phyloP scores from a whole-genome alignment of 129 eudicot species.

The carrot (Daucus carota) region DNA sequence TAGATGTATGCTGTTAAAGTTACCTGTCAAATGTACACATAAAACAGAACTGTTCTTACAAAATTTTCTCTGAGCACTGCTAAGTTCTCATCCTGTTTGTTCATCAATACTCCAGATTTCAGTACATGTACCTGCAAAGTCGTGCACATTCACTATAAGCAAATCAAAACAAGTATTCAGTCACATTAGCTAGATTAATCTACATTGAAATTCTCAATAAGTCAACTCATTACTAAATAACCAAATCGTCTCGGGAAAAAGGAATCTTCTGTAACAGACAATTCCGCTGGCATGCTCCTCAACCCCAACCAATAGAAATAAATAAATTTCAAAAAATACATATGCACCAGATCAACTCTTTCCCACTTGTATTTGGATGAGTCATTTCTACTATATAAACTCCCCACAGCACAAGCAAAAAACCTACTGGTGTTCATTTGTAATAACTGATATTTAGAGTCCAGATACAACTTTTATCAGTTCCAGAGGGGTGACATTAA shows the following conservation, averaged over 20 bases:
- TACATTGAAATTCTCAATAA: not conserved
- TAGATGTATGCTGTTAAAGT: not conserved
- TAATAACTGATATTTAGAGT: not conserved
- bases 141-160: not conserved
- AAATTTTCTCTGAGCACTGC: too few relatives aligned
- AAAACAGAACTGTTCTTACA: too few relatives aligned
- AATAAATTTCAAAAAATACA: not conserved
- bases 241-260: slow-evolving; percentile 11
- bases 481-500: not conserved
- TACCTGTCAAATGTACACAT: not conserved
- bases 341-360: not conserved
- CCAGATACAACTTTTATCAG: not conserved
- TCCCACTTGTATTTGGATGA: not conserved
- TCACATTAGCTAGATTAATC: not conserved
- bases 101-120: not conserved
- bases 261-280: slow-evolving; percentile 4
- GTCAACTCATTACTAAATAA: slow-evolving; percentile 2
- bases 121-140: slow-evolving; percentile 2
- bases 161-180: not conserved
- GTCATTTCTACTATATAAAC: slow-evolving; percentile 7
- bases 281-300: slow-evolving; percentile 20
- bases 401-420: not conserved
- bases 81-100: not conserved
- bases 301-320: slow-evolving; percentile 8
- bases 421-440: not conserved